phyloP scores from a whole-genome alignment of 1,139 yeast species.

The Yamadazyma diddensiae region DNA sequence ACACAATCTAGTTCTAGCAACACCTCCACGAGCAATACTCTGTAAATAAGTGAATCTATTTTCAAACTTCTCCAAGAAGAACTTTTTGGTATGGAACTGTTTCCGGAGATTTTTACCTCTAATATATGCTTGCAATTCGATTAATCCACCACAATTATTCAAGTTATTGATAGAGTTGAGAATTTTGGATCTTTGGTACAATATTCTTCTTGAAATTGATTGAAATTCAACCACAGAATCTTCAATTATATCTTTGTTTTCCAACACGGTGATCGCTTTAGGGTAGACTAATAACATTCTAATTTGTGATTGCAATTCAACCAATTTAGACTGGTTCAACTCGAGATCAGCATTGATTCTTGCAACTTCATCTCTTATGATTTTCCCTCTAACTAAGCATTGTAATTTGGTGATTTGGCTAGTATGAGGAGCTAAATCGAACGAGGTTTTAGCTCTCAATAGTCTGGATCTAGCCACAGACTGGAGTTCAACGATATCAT shows the following conservation, averaged over 20 bases:
- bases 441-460: conserved; percentile 13
- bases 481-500: conserved; percentile 35
- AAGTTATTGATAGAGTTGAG: conserved; percentile 12
- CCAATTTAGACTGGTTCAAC: conserved; percentile 10
- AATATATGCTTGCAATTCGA: conserved; percentile 32
- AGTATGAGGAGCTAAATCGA: conserved; percentile 14
- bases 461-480: conserved; percentile 30
- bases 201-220: conserved; percentile 28
- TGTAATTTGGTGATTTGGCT: conserved; percentile 21
- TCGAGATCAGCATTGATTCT: conserved; percentile 11
- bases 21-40: conserved; percentile 52
- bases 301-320: conserved; percentile 28
- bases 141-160: conserved; percentile 17
- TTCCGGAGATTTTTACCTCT: conserved; percentile 28
- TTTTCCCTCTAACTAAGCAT: conserved; percentile 26
- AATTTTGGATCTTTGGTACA: conserved; percentile 23
- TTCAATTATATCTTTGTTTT: conserved; percentile 23
- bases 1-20: conserved; percentile 44
- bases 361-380: conserved; percentile 15
- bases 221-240: conserved; percentile 28
- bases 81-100: conserved; percentile 17
- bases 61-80: conserved; percentile 14
- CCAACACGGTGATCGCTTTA: conserved; percentile 22
- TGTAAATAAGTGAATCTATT: conserved; percentile 39
- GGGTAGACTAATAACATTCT: conserved; percentile 24